Evolutionary conservation across 148 eudicot species (phyloP).

Genomic region (Amaranthus palmeri): DNA sequence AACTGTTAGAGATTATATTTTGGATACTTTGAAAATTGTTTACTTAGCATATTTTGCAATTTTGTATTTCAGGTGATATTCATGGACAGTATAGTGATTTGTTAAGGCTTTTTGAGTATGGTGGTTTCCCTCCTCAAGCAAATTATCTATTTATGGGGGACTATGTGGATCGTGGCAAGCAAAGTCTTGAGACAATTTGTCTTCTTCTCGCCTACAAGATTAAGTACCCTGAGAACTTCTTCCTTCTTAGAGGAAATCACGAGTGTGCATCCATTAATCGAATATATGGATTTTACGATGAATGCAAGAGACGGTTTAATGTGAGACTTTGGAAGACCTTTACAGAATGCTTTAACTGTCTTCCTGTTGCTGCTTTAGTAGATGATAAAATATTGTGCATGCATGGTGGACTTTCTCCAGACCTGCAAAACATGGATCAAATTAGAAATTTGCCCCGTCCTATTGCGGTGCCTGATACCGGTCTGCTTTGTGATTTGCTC

Average conservation of each 20-base stretch:
- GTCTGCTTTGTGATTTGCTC: constrained; percentile 74
- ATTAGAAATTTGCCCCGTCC: constrained; percentile 64
- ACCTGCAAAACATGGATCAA: constrained; percentile 56
- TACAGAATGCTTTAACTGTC: constrained; percentile 72
- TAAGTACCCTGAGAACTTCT: constrained; percentile 69
- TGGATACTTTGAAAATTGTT: no score
- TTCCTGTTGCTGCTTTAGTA: constrained; percentile 66
- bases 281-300: constrained; percentile 69
- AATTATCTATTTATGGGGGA: constrained; percentile 74
- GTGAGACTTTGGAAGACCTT: constrained; percentile 80
- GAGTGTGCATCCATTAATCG: constrained; percentile 72
- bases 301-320: constrained; percentile 70
- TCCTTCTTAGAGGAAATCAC: constrained; percentile 72
- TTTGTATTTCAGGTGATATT: constrained; percentile 51
- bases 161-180: constrained; percentile 76
- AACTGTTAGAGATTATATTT: no score
- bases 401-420: constrained; percentile 87
- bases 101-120: constrained; percentile 67
- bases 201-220: constrained; percentile 71
- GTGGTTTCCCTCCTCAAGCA: constrained; percentile 68
- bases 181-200: constrained; percentile 74
- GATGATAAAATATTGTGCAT: constrained; percentile 77
- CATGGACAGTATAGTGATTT: constrained; percentile 76
- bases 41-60: no score
- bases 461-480: constrained; percentile 60